Percentiles rank a stretch among this genome's conserved stretches.
phyloP scores from a whole-genome alignment of 2,329 filamentous ascomycete genomes.

The Aspergillus brunneoviolaceus region DNA sequence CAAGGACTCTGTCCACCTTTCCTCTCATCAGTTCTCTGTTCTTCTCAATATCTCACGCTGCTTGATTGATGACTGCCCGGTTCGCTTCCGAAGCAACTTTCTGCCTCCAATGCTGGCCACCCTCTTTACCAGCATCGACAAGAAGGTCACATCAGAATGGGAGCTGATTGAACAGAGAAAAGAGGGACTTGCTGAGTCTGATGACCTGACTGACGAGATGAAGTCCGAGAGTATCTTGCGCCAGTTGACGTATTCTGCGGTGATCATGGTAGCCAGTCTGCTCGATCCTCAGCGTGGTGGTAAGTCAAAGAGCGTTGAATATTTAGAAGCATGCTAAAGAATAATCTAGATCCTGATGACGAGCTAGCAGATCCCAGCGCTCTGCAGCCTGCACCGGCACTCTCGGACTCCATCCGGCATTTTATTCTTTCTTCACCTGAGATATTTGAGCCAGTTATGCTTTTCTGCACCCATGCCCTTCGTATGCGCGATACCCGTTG shows the following conservation, averaged over 20 bases:
- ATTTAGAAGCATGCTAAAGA: constrained; percentile 16
- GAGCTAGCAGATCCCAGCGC: constrained; percentile 34
- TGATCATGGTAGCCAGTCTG: constrained; percentile 86
- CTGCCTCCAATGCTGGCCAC: constrained; percentile 78
- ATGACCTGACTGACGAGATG: constrained; percentile 92
- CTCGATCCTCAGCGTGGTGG: constrained; percentile 70
- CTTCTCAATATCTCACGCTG: constrained; percentile 84
- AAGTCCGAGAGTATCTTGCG: constrained; percentile 93
- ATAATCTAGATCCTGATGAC: constrained; percentile 35
- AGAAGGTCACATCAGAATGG: constrained; percentile 87
- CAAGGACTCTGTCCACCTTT: constrained; percentile 75
- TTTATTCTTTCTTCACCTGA: constrained; percentile 77
- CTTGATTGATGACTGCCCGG: constrained; percentile 87
- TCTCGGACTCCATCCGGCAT: constrained; percentile 65
- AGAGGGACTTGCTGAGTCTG: constrained; percentile 62
- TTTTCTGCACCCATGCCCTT: constrained; percentile 89
- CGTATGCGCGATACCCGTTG: constrained; percentile 87
- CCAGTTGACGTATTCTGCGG: constrained; percentile 87
- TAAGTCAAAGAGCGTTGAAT: constrained; percentile 41
- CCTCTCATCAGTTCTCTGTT: constrained; percentile 91
- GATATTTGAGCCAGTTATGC: constrained; percentile 81
- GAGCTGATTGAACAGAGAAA: constrained; percentile 63
- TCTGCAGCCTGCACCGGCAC: constrained; percentile 39
- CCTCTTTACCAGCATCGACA: constrained; percentile 82
- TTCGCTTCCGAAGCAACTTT: constrained; percentile 73